phyloP scores from a whole-genome alignment of 164 flowering plant genomes.

The Paratinospora sagittata region DNA sequence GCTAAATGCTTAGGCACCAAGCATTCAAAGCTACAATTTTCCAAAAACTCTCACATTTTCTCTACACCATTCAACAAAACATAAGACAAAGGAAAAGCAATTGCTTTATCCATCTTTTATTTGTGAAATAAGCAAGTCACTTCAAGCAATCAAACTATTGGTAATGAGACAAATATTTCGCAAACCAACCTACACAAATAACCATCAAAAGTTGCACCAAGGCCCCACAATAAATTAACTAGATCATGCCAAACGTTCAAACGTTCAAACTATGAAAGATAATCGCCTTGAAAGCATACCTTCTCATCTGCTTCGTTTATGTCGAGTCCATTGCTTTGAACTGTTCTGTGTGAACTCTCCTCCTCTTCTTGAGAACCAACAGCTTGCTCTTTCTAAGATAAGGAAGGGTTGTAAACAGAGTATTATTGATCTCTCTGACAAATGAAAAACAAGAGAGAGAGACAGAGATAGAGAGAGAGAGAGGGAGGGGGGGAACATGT shows the following conservation, averaged over 20 bases:
- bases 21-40: too few relatives aligned
- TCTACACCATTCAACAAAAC: too few relatives aligned
- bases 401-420: background rate
- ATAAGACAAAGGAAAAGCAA: too few relatives aligned
- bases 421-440: background rate
- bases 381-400: conserved; percentile 6
- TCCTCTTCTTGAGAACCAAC: conserved; percentile 7
- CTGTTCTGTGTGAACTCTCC: conserved; percentile 5
- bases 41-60: too few relatives aligned
- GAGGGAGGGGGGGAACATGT: background rate
- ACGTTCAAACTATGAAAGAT: background rate
- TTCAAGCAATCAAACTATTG: too few relatives aligned
- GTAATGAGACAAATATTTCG: too few relatives aligned
- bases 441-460: background rate
- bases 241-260: background rate
- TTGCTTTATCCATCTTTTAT: too few relatives aligned
- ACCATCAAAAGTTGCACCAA: background rate
- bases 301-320: conserved; percentile 11
- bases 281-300: conserved; percentile 4
- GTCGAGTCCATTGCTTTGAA: conserved; percentile 10
- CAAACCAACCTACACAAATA: too few relatives aligned
- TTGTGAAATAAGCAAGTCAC: too few relatives aligned
- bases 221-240: background rate
- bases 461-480: too few relatives aligned
- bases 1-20: too few relatives aligned